Evolutionary conservation across 2,329 filamentous ascomycete species (phyloP), one percentile per base, ranked within the genome.

Genomic region (Microdochium trichocladiopsis): DNA sequence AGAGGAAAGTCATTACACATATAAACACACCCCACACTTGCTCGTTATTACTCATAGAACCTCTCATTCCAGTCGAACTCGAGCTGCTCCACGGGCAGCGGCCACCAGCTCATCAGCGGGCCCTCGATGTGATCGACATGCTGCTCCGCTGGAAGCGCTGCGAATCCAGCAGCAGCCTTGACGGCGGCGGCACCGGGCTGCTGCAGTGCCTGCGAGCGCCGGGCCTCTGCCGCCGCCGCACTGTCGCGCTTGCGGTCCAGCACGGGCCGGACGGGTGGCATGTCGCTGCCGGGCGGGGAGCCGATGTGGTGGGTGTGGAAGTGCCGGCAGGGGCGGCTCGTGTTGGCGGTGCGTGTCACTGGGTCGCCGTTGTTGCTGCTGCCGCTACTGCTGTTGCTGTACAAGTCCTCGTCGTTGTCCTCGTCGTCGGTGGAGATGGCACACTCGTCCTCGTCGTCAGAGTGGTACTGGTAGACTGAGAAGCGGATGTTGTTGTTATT

Each of bases 21-120:
- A n/a, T n/a, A n/a, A n/a, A n/a, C 28, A 8, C 28, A 31, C 14
- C 14, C 28, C 28, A 14, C 8, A 8, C 28, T 31, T 31, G 28
- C 28, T 31, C 41, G 3, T 23, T 8, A 49, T 60, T 41, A 66
- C 53, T 66, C 63, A 56, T 65, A 66, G 52, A 65, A 66, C n/a
- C 54, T 49, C 48, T 65, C 63, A 22, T 57, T 57, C 63, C 63
- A 66, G 18, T 63, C 57, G 24, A 60, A 52, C 43, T 58, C 55
- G 24, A 59, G 18, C 16, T 56, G 37, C 9, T 57, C 53, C 4
- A 57, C 10, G 6, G 55, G 52, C 41, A 52, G 43, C 14, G 61
- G 61, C 61, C 61, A 63, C 60, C 60, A 63, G 3, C 52, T 60
- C 61, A 63, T 63, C 21, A 63, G 11, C 2, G 55, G 49, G 1